These are phyloP conservation scores for Taphrina communis DNA, from an alignment of 1,139 yeast genomes.

Conservation along the genomic window DNA sequence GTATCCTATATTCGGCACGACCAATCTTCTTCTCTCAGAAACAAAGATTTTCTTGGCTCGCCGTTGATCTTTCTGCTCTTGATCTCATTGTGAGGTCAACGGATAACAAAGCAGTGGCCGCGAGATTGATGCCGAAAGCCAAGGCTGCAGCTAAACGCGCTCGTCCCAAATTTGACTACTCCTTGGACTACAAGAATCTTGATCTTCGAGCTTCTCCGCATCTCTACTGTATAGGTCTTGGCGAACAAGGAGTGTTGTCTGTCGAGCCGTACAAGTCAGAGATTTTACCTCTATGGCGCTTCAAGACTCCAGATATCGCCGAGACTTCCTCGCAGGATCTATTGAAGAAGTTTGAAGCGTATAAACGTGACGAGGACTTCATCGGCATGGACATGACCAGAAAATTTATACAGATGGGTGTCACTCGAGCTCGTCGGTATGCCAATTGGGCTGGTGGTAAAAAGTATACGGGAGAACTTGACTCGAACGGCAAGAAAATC, in stretches of 20 bases:
- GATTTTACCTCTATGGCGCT: conserved; percentile 37
- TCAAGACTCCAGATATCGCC: conserved; percentile 38
- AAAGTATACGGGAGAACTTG: conserved; percentile 33
- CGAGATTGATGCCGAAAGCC: conserved; percentile 7
- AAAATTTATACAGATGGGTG: conserved; percentile 41
- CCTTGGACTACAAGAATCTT: conserved; percentile 22
- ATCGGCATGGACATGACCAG: conserved; percentile 40
- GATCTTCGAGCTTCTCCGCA: conserved; percentile 28
- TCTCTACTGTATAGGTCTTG: conserved; percentile 34
- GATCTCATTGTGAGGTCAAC: too few species aligned
- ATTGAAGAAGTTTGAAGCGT: conserved; percentile 22
- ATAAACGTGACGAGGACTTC: conserved; percentile 21
- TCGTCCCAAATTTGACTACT: conserved; percentile 38
- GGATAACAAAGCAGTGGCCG: background rate
- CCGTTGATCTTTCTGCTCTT: too few species aligned
- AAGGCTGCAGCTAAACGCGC: background rate
- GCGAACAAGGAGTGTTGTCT: conserved; percentile 39
- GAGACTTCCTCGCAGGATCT: conserved; percentile 2
- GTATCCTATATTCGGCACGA: too few species aligned
- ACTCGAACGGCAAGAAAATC: conserved; percentile 27
- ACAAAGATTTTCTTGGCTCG: too few species aligned
- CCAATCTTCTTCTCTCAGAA: too few species aligned
- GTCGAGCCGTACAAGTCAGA: conserved; percentile 39
- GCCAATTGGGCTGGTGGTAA: conserved; percentile 39
- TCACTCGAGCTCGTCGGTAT: conserved; percentile 39